Conservation (phyloP, 352 stramenopile species). For the Phytophthora fragariaefolia region DNA sequence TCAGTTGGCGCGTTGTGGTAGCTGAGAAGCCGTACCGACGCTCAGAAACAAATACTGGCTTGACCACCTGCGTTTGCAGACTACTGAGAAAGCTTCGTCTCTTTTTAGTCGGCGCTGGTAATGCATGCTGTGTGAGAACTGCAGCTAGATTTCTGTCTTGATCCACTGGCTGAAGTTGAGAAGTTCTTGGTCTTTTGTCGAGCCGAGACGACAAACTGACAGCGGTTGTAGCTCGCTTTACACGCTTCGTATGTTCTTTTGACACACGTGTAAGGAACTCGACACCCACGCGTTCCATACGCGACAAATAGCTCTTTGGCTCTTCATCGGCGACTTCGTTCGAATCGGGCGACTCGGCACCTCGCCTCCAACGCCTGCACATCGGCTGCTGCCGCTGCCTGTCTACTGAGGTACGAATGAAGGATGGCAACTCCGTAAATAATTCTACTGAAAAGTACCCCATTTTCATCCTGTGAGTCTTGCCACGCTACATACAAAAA, state of each 20-base stretch:
- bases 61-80: constrained; percentile 2
- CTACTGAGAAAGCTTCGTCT: neutral
- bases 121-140: neutral
- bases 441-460: constrained; percentile 48
- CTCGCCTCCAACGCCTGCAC: constrained; percentile 3
- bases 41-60: constrained; percentile 1
- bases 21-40: constrained; percentile 36
- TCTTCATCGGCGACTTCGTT: constrained; percentile 2
- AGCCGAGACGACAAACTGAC: constrained; percentile 18
- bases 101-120: neutral
- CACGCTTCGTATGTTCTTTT: constrained; percentile 37
- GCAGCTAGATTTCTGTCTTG: neutral
- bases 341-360: neutral
- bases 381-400: constrained; percentile 15
- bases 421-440: constrained; percentile 49
- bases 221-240: constrained; percentile 18
- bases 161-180: constrained; percentile 12
- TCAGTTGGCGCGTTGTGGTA: constrained; percentile 33
- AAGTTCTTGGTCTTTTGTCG: constrained; percentile 2
- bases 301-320: constrained; percentile 26
- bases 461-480: constrained; percentile 25
- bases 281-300: constrained; percentile 51
- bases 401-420: constrained; percentile 32
- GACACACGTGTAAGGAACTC: constrained; percentile 49
- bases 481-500: constrained; percentile 49